Percentiles rank a stretch among this genome's conserved stretches.
Evolutionary conservation across 257 asterid species (phyloP).

Genomic region (Solanum ossicruentum): DNA sequence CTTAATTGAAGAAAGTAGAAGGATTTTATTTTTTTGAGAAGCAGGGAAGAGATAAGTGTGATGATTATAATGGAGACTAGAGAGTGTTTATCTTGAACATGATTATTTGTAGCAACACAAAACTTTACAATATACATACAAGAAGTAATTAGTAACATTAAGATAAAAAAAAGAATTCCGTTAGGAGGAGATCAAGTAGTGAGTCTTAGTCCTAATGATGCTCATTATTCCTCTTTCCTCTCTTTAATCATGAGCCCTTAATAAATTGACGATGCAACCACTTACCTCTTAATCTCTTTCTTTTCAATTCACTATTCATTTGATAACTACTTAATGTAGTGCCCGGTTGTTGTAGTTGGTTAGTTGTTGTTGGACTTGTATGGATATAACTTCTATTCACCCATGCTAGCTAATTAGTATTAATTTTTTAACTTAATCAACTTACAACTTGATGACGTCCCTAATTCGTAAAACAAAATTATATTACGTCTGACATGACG

Average conservation of each 20-base stretch:
- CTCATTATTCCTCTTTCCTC: conserved; percentile 5
- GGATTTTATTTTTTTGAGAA: too few species aligned
- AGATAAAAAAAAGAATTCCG: conserved; percentile 24
- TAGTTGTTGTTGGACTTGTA: not conserved
- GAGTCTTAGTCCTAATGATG: conserved; percentile 36
- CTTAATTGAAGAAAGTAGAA: not conserved
- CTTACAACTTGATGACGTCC: not conserved
- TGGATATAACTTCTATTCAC: not conserved
- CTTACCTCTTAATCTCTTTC: conserved; percentile 15
- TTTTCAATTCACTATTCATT: not conserved
- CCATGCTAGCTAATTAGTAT: not conserved
- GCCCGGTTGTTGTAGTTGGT: not conserved
- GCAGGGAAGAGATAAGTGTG: not conserved
- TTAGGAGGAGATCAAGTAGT: conserved; percentile 23
- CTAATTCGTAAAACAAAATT: not conserved
- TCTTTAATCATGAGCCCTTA: conserved; percentile 28
- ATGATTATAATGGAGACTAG: not conserved
- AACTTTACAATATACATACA: not conserved
- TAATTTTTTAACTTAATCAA: not conserved
- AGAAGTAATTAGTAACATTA: conserved; percentile 10
- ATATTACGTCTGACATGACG: not conserved
- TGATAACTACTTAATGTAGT: not conserved
- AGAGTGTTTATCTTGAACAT: not conserved
- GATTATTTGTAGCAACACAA: not conserved
- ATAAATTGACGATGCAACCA: conserved; percentile 58